Base-by-base conservation (phyloP, 208 protist species). In the Trypanosomatidae sp. region DNA sequence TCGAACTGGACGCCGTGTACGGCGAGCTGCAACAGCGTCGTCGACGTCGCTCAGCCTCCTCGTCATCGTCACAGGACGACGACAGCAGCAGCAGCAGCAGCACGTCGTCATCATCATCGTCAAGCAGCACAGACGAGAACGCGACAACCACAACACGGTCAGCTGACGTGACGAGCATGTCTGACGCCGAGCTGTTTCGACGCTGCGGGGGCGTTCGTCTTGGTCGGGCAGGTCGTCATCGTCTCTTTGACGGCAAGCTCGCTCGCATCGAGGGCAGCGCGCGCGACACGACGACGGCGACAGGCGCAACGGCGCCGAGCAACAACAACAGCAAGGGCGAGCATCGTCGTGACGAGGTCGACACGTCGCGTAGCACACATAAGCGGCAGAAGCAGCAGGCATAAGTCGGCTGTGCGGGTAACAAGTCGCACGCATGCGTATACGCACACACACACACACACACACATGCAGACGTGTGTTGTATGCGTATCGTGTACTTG, bases 181-280 rank as follows among this genome's bases (percentile, higher is more conserved):
- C 55, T 1, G 83, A 92, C 53, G 65, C 51, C 7, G 75, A 84
- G 24, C 66, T 92, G 21, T 69, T 92, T 33, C 33, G 51, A 47
- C 54, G 66, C 3, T 92, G 83, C 39, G 78, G 78, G 19, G 83
- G 83, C 3, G 83, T 92, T 23, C 77, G 83, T 7, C 65, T 92
- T 15, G 83, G 83, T 2, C 71, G 83, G 15, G 75, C 74, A 2
- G 83, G 83, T 22, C 71, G 83, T 6, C 83, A 92, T 51, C 74
- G 83, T 28, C 79, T 82, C 60, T 92, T 92, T 53, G 71, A 86
- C 27, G 83, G 83, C 0, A 92, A 92, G 60, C 65, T 92, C 7
- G 56, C 61, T 22, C 82, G 82, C 48, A 79, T 87, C 41, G 67
- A 70, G 23, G 39, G 72, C n/a, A 40, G 24, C 11, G n/a, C 44